Conservation (phyloP, 441 rosid species). For the Erysimum cheiri region DNA sequence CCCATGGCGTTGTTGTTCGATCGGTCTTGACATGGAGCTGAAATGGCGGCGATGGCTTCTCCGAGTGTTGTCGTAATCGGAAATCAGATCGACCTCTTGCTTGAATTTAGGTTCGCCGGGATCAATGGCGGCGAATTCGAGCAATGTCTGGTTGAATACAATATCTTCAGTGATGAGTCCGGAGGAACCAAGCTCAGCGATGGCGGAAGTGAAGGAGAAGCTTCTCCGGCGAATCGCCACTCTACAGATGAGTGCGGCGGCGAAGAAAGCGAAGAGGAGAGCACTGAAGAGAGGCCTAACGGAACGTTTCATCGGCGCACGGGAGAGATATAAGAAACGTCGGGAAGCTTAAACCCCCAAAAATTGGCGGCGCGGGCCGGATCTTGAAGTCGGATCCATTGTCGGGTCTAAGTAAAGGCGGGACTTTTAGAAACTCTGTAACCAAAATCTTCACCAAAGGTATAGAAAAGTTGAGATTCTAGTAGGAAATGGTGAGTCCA, state of each 20-base stretch:
- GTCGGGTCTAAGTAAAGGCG: slow-evolving; percentile 1
- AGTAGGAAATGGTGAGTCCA: background rate
- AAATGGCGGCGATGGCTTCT: slow-evolving; percentile 45
- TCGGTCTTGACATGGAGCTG: slow-evolving; percentile 35
- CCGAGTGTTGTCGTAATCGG: slow-evolving; percentile 62
- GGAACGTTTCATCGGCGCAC: slow-evolving; percentile 68
- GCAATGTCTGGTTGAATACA: slow-evolving; percentile 66
- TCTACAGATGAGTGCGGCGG: slow-evolving; percentile 63
- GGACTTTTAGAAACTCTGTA: background rate
- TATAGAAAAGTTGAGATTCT: background rate
- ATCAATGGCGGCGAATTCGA: slow-evolving; percentile 70
- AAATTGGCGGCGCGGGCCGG: slow-evolving; percentile 25
- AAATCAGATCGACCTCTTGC: slow-evolving; percentile 59
- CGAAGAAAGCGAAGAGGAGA: slow-evolving; percentile 61
- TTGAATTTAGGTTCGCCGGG: slow-evolving; percentile 59
- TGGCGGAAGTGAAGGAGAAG: slow-evolving; percentile 43
- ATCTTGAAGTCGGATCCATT: slow-evolving; percentile 28
- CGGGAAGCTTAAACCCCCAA: slow-evolving; percentile 1
- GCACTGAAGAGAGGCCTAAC: slow-evolving; percentile 69
- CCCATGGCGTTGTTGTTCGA: slow-evolving; percentile 30
- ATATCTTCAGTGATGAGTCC: slow-evolving; percentile 40
- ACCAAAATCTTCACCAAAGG: background rate
- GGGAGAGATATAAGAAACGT: background rate
- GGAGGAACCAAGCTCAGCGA: slow-evolving; percentile 45
- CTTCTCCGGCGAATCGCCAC: slow-evolving; percentile 51